Evolutionary conservation across 2,329 filamentous ascomycete genomes (phyloP), one percentile per base, ranked within the genome.

Genomic region (Alternaria conjuncta): DNA sequence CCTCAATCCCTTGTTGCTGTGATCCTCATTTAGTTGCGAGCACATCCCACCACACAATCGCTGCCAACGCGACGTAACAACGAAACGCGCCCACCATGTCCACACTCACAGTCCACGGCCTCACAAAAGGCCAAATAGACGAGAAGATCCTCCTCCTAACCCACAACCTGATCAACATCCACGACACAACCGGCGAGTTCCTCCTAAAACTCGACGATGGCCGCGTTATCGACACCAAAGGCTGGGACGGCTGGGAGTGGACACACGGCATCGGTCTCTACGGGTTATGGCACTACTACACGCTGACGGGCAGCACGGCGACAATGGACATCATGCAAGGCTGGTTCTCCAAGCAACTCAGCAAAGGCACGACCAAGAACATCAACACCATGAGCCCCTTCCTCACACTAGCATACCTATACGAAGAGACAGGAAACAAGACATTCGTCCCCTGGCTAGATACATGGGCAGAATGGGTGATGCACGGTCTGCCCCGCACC

Each of bases 341-440:
- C 61, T 95, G 92, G 92, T 94, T 93, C 80, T 82, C 83, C 7
- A 86, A 85, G 51, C 88, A 92, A 9, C 89, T 93, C 65, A 85
- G 84, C 1, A 88, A 89, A 59, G 90, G 90, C 20, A 94, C 92
- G 4, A 93, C 90, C 43, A 94, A 94, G 78, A 94, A 94, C 78
- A 93, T 93, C 84, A 94, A 93, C 82, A 94, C 92, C 15, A 93
- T 94, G 91, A 89, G 90, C 12, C 89, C 89, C 0, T 92, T 94
- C 78, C 82, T 94, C 20, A 92, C 92, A 0, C 84, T 94, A 1
- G 91, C 92, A 1, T 89, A 89, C 74, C 84, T 94, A n/a, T 94
- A 94, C 73, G 92, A 94, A 79, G 87, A 89, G 76, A 92, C 89
- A 0, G 81, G 85, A 9, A 89, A 93, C 72, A 83, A 85, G 66